Percentiles rank a stretch among this genome's conserved stretches.
phyloP scores from a whole-genome alignment of 2,329 filamentous ascomycete species.

The Neonectria magnoliae region DNA sequence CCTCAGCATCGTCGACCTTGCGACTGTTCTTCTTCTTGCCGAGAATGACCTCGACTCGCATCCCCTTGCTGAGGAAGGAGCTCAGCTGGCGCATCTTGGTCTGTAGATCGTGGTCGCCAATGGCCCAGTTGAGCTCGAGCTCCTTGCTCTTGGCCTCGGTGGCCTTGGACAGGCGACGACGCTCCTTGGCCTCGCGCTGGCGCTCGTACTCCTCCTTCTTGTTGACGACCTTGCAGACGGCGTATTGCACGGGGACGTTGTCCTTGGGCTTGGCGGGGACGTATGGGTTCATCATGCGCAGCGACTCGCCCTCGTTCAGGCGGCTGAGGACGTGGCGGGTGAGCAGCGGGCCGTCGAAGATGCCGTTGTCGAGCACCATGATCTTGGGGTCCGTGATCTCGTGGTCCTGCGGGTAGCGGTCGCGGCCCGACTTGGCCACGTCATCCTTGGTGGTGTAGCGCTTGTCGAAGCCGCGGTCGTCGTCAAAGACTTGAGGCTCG shows the following conservation, averaged over 20 bases:
- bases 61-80: conserved; percentile 78
- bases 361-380: conserved; percentile 54
- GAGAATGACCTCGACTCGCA: conserved; percentile 78
- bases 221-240: conserved; percentile 78
- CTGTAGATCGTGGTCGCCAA: conserved; percentile 77
- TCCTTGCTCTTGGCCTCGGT: conserved; percentile 69
- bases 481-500: conserved; percentile 11
- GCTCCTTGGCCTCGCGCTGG: conserved; percentile 55
- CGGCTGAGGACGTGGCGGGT: conserved; percentile 54
- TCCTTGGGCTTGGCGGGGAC: conserved; percentile 43
- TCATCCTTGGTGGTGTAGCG: conserved; percentile 49
- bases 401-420: conserved; percentile 54
- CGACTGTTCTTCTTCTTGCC: conserved; percentile 71
- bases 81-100: conserved; percentile 74
- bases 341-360: conserved; percentile 50
- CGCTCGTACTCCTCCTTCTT: conserved; percentile 61
- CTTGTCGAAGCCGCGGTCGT: conserved; percentile 43
- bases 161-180: conserved; percentile 54
- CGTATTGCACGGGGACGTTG: conserved; percentile 46
- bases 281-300: conserved; percentile 56
- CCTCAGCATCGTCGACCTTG: conserved; percentile 69
- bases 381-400: conserved; percentile 56
- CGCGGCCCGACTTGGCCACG: conserved; percentile 48
- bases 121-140: conserved; percentile 92
- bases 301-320: conserved; percentile 49